A percentile compares a stretch with the other conserved stretches of the same genome.
These are phyloP conservation scores for Trichoderma reesei DNA, from an alignment of 495 filamentous ascomycete species.

Conservation along the genomic window DNA sequence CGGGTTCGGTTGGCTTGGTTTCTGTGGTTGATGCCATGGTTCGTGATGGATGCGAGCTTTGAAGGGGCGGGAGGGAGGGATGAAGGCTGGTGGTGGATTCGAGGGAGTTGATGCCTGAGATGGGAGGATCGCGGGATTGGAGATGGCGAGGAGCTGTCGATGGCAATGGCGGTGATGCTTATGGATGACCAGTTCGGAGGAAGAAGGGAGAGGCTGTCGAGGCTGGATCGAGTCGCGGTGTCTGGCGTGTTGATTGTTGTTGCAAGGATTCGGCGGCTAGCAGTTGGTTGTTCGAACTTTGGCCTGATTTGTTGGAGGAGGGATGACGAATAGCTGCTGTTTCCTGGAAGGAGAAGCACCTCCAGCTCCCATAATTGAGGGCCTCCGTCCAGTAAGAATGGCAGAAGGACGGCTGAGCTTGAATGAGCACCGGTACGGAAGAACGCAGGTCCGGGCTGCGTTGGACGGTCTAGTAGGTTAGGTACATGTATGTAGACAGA, in stretches of 20 bases:
- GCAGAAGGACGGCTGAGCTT: no score
- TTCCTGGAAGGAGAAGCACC: not conserved
- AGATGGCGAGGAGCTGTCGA: conserved; percentile 16
- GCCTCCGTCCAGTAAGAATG: not conserved
- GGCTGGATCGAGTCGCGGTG: not conserved
- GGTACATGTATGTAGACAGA: no score
- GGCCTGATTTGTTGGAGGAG: not conserved
- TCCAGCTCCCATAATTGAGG: no score
- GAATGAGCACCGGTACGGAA: not conserved
- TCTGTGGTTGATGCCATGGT: conserved; percentile 24
- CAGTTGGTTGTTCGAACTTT: no score
- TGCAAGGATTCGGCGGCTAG: not conserved
- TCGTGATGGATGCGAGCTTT: conserved; percentile 3
- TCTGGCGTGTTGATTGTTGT: not conserved
- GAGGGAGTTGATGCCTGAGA: conserved; percentile 12
- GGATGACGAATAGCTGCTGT: not conserved
- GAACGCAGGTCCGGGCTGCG: conserved; percentile 2
- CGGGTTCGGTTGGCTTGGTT: conserved; percentile 26
- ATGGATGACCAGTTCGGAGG: not conserved
- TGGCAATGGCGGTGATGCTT: not conserved
- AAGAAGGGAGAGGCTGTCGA: not conserved
- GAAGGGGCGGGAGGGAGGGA: not conserved
- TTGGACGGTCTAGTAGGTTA: not conserved
- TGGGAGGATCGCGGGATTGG: no score
- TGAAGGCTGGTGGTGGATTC: not conserved